Percentiles rank a stretch among this genome's conserved stretches.
Conservation (phyloP, 441 rosid genomes). For the Hypseocharis bilobata region DNA sequence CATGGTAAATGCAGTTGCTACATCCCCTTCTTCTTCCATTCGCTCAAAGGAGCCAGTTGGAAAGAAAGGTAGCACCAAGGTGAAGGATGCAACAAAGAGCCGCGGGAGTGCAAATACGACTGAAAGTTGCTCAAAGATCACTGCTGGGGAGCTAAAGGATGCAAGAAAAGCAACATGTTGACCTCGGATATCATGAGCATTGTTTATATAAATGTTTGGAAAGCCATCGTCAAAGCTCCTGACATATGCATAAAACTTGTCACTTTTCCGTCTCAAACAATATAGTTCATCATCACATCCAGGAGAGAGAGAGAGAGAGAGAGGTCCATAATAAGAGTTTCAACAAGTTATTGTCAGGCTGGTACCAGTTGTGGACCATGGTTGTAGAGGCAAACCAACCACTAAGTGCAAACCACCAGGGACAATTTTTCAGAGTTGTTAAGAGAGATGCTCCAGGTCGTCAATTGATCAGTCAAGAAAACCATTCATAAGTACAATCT, state of each 20-base stretch:
- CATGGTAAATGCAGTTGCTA: constrained; percentile 96
- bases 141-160: constrained; percentile 83
- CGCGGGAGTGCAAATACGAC: constrained; percentile 87
- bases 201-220: constrained; percentile 82
- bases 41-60: constrained; percentile 96
- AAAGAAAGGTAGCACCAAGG: constrained; percentile 85
- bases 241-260: constrained; percentile 14
- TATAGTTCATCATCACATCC: too few species aligned
- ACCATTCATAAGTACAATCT: too few species aligned
- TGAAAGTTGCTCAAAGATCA: constrained; percentile 88
- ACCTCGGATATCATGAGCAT: constrained; percentile 80
- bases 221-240: constrained; percentile 95
- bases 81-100: constrained; percentile 82
- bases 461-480: too few species aligned
- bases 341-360: too few species aligned
- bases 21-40: constrained; percentile 99
- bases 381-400: too few species aligned
- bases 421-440: too few species aligned
- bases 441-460: too few species aligned
- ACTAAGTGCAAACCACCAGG: too few species aligned
- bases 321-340: too few species aligned
- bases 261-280: too few species aligned
- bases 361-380: too few species aligned
- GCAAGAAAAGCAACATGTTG: constrained; percentile 93
- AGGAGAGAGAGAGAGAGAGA: too few species aligned